A percentile compares a stretch with the other conserved stretches of the same genome.
phyloP scores from a whole-genome alignment of 2,329 filamentous ascomycete genomes.

The Diaporthe nobilis region DNA sequence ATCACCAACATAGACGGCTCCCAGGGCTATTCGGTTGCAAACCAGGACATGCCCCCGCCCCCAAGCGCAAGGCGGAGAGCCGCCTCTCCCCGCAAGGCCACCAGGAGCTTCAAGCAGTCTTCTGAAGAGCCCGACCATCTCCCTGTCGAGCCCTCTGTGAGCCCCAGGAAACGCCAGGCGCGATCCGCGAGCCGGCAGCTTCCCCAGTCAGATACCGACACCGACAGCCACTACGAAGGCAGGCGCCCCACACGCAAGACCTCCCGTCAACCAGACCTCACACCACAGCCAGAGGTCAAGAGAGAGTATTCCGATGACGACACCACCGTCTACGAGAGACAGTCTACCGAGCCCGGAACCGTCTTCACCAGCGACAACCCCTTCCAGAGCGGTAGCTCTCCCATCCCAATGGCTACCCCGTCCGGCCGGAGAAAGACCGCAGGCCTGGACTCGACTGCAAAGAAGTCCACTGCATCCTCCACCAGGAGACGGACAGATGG shows the following conservation, averaged over 20 bases:
- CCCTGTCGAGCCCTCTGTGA: slow-evolving; percentile 54
- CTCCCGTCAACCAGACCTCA: slow-evolving; percentile 44
- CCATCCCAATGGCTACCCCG: slow-evolving; percentile 66
- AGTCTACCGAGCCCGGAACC: slow-evolving; percentile 65
- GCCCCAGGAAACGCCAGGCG: slow-evolving; percentile 68
- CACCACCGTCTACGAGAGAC: slow-evolving; percentile 51
- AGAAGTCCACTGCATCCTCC: slow-evolving; percentile 57
- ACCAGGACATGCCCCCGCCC: slow-evolving; percentile 68
- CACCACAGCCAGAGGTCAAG: slow-evolving; percentile 64
- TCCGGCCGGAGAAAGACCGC: slow-evolving; percentile 65
- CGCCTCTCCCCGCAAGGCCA: slow-evolving; percentile 68
- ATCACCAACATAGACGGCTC: slow-evolving; percentile 80
- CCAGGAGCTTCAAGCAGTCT: slow-evolving; percentile 64
- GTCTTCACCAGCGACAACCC: slow-evolving; percentile 93
- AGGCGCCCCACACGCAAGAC: slow-evolving; percentile 38
- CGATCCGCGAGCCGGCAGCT: slow-evolving; percentile 69
- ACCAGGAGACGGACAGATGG: slow-evolving; percentile 62
- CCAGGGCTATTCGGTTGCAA: slow-evolving; percentile 73
- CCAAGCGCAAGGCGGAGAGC: slow-evolving; percentile 65
- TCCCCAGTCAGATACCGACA: slow-evolving; percentile 66
- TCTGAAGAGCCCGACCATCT: slow-evolving; percentile 63
- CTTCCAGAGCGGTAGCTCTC: slow-evolving; percentile 88
- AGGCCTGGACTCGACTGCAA: slow-evolving; percentile 55
- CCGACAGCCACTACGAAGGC: slow-evolving; percentile 52
- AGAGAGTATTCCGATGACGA: slow-evolving; percentile 68